These are phyloP conservation scores for Haplosporangium sp. DNA, from an alignment of 371 early-diverging fungal genomes.

Conservation along the genomic window DNA sequence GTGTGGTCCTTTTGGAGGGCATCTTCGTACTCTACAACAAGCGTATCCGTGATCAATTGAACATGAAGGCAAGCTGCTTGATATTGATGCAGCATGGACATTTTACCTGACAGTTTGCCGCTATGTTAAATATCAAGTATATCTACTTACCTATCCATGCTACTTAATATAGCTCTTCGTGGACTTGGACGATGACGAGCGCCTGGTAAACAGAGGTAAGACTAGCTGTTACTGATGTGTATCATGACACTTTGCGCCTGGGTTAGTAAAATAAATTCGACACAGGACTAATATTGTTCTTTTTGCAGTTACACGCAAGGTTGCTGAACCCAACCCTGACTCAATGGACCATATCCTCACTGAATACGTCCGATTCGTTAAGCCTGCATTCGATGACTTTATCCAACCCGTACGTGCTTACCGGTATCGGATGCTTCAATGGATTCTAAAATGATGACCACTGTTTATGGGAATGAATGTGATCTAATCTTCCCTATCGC, in stretches of 20 bases:
- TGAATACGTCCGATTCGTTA: slow-evolving; percentile 81
- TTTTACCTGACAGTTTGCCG: slow-evolving; percentile 53
- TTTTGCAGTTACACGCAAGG: slow-evolving; percentile 35
- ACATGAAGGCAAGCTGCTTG: slow-evolving; percentile 74
- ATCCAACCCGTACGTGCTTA: slow-evolving; percentile 72
- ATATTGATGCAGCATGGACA: slow-evolving; percentile 56
- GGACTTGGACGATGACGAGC: slow-evolving; percentile 74
- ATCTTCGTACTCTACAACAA: slow-evolving; percentile 90
- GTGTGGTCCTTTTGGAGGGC: slow-evolving; percentile 92
- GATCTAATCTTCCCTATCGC: neutral
- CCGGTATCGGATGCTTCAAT: neutral
- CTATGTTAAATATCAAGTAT: slow-evolving; percentile 31
- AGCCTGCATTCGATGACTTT: slow-evolving; percentile 89
- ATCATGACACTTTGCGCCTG: too few relatives aligned
- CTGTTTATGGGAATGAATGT: neutral
- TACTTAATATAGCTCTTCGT: slow-evolving; percentile 60
- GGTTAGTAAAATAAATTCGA: too few relatives aligned
- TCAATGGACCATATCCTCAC: slow-evolving; percentile 67
- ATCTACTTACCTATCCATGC: neutral
- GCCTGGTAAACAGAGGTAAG: slow-evolving; percentile 66
- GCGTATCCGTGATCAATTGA: slow-evolving; percentile 83
- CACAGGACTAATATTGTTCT: neutral
- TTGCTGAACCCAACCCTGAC: slow-evolving; percentile 44
- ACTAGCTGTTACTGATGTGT: neutral
- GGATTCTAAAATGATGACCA: neutral